phyloP scores from a whole-genome alignment of 805 yeast genomes.

The Teunomyces gatunensis region DNA sequence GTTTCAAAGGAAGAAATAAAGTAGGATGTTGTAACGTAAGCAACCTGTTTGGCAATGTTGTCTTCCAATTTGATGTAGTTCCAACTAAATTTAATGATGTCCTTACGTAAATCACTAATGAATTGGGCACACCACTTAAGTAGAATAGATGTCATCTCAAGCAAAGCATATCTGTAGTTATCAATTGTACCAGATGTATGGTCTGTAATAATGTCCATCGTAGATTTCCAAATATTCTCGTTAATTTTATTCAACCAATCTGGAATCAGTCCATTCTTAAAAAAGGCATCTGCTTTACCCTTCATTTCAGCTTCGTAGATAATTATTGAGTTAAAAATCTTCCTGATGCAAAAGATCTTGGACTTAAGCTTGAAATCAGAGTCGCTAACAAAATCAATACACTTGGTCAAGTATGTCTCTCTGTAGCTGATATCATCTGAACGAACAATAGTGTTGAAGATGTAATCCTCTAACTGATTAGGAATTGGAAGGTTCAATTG shows the following conservation, averaged over 20 bases:
- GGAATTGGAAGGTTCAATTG: constrained; percentile 47
- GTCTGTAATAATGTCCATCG: constrained; percentile 48
- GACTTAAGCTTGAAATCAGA: constrained; percentile 48
- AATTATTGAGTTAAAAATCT: constrained; percentile 64
- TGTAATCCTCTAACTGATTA: constrained; percentile 50
- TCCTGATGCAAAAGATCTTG: constrained; percentile 53
- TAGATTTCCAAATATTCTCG: constrained; percentile 69
- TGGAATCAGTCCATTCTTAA: constrained; percentile 34
- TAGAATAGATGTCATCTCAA: constrained; percentile 77
- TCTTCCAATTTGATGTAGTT: constrained; percentile 87
- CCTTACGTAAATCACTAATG: constrained; percentile 66
- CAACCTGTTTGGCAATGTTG: constrained; percentile 83
- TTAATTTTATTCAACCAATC: constrained; percentile 67
- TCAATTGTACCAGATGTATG: constrained; percentile 71
- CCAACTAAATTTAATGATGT: constrained; percentile 93
- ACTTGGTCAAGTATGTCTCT: constrained; percentile 48
- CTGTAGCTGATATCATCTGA: constrained; percentile 46
- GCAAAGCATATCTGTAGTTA: constrained; percentile 67
- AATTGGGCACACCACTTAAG: constrained; percentile 64
- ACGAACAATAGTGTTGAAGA: constrained; percentile 55
- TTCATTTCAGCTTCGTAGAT: constrained; percentile 54
- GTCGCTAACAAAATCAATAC: constrained; percentile 49
- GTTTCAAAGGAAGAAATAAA: constrained; percentile 88
- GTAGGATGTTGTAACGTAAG: constrained; percentile 82
- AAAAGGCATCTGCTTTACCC: constrained; percentile 48